These are phyloP conservation scores for Pancytospora philotis DNA, from an alignment of 371 early-diverging fungal genomes.

Conservation along the genomic window DNA sequence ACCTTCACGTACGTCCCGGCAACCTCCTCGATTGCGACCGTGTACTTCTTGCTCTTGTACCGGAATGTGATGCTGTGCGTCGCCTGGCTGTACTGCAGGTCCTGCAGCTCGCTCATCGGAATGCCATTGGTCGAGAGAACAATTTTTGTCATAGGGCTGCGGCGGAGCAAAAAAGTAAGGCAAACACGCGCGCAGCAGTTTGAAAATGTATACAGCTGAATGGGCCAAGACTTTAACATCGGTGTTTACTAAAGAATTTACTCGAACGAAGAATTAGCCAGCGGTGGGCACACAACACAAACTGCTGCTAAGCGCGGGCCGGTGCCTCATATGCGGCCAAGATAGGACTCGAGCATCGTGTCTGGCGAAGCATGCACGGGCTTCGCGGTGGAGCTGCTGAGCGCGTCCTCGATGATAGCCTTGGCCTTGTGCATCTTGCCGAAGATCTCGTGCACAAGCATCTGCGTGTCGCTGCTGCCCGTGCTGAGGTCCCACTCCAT, in stretches of 20 bases:
- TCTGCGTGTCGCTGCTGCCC: not conserved
- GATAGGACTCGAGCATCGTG: not conserved
- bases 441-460: not conserved
- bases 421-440: conserved; percentile 11
- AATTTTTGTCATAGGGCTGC: too few species aligned
- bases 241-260: too few species aligned
- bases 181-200: too few species aligned
- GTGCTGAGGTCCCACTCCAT: not conserved
- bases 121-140: too few species aligned
- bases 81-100: not conserved
- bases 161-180: too few species aligned
- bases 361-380: not conserved
- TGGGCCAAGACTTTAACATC: too few species aligned
- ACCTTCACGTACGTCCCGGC: not conserved
- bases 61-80: not conserved
- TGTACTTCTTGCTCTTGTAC: conserved; percentile 7
- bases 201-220: too few species aligned
- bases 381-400: not conserved
- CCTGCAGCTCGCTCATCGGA: too few species aligned
- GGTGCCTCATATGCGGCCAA: too few species aligned
- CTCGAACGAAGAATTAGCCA: too few species aligned
- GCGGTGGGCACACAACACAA: too few species aligned
- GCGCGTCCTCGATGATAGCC: conserved; percentile 12
- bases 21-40: not conserved
- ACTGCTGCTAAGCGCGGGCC: too few species aligned